Base-by-base conservation (phyloP, 2,329 filamentous ascomycete species). In the Hypoxylon sp. region DNA sequence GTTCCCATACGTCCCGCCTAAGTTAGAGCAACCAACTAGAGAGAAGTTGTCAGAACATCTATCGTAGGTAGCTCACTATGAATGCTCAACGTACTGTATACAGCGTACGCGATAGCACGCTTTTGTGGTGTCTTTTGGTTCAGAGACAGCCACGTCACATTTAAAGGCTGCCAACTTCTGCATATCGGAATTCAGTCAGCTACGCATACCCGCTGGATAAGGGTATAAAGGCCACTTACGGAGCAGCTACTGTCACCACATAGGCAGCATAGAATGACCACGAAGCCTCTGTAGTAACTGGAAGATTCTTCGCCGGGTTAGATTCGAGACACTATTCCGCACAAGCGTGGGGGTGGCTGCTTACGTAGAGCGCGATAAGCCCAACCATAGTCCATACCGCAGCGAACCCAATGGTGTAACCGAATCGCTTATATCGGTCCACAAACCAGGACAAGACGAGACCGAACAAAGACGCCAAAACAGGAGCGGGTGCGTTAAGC, bases 261-360 rank as follows among this genome's bases (percentile, higher is more conserved):
- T 72, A 73, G 22, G 69, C 71, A 6, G 71, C 71, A 37, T 73
- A 73, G 31, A 73, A 73, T 3, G 72, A 72, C 70, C 72, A 72
- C 17, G 72, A 72, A 25, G 68, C 68, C 30, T 71, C 40, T 7
- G 70, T 67, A 40, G 61, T 68, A 40, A 73, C 66, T 6, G 68
- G 70, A 2, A 73, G 64, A 20, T 69, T 57, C 69, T 71, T 57
- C 37, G 30, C 31, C 20, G 7, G 17, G 40, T 69, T 44, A 73
- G 61, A 42, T 25, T 20, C 46, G 2, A 31, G 37, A 22, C 13
- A 17, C n/a, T 14, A 20, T 20, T 27, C 2, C 2, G 31, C 17
- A 6, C 3, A 17, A n/a, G 13, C 40, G 35, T 17, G 6, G 6
- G 13, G 7, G 17, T 27, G 25, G 25, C 25, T 13, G 11, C 64